These are phyloP conservation scores for Tremella yokohamensis DNA, from an alignment of 768 basidiomycete species.

Conservation along the genomic window DNA sequence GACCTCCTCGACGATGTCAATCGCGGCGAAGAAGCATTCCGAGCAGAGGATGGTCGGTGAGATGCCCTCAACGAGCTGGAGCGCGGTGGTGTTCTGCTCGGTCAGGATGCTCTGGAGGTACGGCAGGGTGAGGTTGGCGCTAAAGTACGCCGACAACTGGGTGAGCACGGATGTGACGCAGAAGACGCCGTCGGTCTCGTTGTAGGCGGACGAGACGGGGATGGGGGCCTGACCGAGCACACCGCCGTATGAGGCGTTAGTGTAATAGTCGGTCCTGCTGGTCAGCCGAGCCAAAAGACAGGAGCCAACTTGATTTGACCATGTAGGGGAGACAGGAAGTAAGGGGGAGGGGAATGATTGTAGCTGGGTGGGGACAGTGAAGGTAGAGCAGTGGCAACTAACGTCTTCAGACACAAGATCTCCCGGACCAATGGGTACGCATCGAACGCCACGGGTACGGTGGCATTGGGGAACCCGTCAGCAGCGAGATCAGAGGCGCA, in stretches of 20 bases:
- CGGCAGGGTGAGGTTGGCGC: constrained; percentile 27
- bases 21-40: constrained; percentile 36
- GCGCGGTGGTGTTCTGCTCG: constrained; percentile 30
- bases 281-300: background rate
- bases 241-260: constrained; percentile 16
- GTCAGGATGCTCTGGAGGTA: constrained; percentile 22
- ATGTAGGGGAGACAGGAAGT: too few species aligned
- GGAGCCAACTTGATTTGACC: background rate
- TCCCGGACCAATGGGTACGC: constrained; percentile 34
- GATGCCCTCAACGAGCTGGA: constrained; percentile 16
- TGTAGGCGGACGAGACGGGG: constrained; percentile 26
- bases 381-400: constrained; percentile 1
- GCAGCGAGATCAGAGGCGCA: constrained; percentile 28
- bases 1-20: constrained; percentile 26
- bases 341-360: too few species aligned
- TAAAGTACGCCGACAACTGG: constrained; percentile 32
- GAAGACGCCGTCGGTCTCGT: constrained; percentile 30
- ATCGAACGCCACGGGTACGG: constrained; percentile 12
- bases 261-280: constrained; percentile 10
- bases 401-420: constrained; percentile 37
- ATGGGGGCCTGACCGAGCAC: constrained; percentile 17
- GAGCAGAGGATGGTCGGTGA: constrained; percentile 30
- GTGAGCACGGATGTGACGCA: constrained; percentile 33
- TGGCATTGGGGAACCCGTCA: constrained; percentile 16
- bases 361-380: constrained; percentile 2